These are phyloP conservation scores for Mortierella polycephala DNA, from an alignment of 371 early-diverging fungal genomes.

Conservation along the genomic window DNA sequence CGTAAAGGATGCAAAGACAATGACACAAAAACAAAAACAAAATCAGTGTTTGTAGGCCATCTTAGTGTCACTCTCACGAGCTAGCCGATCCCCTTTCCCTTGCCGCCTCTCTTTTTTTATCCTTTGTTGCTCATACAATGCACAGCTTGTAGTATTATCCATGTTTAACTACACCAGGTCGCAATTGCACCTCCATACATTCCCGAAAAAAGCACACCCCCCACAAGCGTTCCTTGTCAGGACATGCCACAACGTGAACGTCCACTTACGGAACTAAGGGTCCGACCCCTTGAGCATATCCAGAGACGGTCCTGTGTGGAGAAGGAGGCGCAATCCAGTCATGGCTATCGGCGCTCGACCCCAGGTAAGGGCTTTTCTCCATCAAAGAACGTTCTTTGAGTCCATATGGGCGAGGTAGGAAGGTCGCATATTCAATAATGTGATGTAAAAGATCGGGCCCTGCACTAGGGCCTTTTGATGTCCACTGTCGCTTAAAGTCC, in stretches of 20 bases:
- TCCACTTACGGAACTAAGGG: conserved; percentile 21
- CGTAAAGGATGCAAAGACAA: too few relatives aligned
- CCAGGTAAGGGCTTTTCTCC: conserved; percentile 9
- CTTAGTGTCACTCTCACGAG: too few relatives aligned
- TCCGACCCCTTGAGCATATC: conserved; percentile 27
- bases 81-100: too few relatives aligned
- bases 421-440: conserved; percentile 21
- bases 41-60: too few relatives aligned
- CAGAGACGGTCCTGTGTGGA: conserved; percentile 26
- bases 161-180: too few relatives aligned
- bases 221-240: too few relatives aligned
- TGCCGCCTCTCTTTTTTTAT: too few relatives aligned
- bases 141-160: too few relatives aligned
- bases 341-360: background rate
- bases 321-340: conserved; percentile 20
- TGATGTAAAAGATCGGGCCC: conserved; percentile 20
- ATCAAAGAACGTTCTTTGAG: conserved; percentile 21
- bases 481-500: conserved; percentile 15
- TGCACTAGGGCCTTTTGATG: conserved; percentile 7
- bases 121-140: background rate
- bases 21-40: too few relatives aligned
- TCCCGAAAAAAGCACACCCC: too few relatives aligned
- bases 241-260: too few relatives aligned
- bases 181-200: too few relatives aligned
- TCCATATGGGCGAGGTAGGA: conserved; percentile 27